phyloP scores from a whole-genome alignment of 805 yeast species.

The Saturnispora saitoi region DNA sequence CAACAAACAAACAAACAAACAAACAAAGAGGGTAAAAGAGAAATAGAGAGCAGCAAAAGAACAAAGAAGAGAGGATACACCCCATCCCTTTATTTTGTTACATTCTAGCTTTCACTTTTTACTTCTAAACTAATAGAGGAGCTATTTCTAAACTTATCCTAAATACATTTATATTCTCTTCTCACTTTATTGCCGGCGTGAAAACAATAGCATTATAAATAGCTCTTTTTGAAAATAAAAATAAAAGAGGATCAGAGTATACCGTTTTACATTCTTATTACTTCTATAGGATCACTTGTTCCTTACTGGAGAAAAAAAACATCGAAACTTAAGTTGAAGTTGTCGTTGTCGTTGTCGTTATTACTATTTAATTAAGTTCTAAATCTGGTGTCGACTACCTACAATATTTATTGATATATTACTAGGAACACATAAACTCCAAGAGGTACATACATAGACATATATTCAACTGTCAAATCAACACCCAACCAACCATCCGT shows the following conservation, averaged over 20 bases:
- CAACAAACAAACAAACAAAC: not conserved
- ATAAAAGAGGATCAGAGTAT: not conserved
- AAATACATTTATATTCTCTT: no score
- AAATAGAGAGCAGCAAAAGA: not conserved
- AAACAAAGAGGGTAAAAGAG: not conserved
- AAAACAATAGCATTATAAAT: not conserved
- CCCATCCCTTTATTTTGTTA: no score
- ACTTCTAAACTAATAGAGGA: no score
- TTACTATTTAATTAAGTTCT: not conserved
- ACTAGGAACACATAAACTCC: no score
- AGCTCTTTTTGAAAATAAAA: not conserved
- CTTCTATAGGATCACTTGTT: not conserved
- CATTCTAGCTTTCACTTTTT: no score
- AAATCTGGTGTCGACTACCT: not conserved
- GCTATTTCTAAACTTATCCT: no score
- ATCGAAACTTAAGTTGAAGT: not conserved
- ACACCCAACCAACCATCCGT: not conserved
- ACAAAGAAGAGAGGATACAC: no score
- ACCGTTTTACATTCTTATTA: not conserved
- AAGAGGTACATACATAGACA: no score
- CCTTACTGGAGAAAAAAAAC: not conserved
- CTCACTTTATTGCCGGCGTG: not conserved
- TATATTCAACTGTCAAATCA: no score
- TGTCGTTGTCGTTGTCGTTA: not conserved
- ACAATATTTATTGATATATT: not conserved